Evolutionary conservation across 768 basidiomycete species (phyloP), one percentile per base, ranked within the genome.

Genomic region (Trametes sanguinea): DNA sequence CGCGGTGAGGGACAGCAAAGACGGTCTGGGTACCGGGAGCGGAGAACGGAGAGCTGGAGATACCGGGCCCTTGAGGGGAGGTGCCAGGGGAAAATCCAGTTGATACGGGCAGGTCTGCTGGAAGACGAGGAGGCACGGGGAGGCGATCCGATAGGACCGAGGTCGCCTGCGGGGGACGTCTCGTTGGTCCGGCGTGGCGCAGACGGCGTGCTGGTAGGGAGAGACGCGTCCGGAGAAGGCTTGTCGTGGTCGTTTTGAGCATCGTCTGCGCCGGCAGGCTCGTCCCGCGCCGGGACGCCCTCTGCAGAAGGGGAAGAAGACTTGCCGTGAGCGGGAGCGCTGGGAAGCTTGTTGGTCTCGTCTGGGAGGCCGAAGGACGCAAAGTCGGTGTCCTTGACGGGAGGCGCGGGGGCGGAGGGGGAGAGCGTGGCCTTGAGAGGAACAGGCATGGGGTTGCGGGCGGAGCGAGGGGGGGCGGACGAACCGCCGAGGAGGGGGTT

Each of bases 91-190:
- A 84, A 67, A 83, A 80, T 11, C 77, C 77, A n/a, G 59, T 77
- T 83, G 53, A 76, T 65, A 55, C 77, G 75, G 27, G 76, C 63
- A 59, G 78, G 67, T 14, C 75, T 75, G 1, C 66, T 71, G 2
- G 72, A 69, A 37, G 76, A 71, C 1, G 71, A 68, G 22, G 72
- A 81, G 1, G 79, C 76, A 46, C 78, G 76, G 13, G 92, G 88
- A 8, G 91, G 89, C 3, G 90, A 91, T 2, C 92, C 92, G 62
- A 94, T 92, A 14, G 92, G 90, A 8, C 92, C 92, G 67, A 90
- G 87, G 70, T 90, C 90, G 50, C 78, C 76, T 39, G 77, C 72
- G 47, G 73, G 67, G 55, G 75, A 58, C 37, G 79, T 64, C 13
- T 77, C 74, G 7, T 75, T 72, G 47, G 81, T 75, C 30, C 80